A percentile compares a stretch with the other conserved stretches of the same genome.
phyloP scores from a whole-genome alignment of 805 yeast genomes.

The Wickerhamomyces subpelliculosus region DNA sequence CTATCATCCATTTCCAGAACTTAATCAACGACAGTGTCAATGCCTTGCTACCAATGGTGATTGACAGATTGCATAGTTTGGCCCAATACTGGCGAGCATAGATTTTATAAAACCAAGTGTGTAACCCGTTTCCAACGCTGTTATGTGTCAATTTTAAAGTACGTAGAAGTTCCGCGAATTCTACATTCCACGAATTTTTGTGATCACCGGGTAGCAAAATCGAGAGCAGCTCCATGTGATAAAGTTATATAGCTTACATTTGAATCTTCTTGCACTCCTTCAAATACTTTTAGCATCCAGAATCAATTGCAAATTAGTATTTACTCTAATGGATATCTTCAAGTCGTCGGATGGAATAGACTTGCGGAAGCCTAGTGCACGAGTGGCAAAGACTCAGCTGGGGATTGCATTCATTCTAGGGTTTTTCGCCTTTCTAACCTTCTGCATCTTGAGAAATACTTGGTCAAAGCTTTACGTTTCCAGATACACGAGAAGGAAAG shows the following conservation, averaged over 20 bases:
- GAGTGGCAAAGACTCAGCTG: conserved; percentile 75
- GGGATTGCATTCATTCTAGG: conserved; percentile 68
- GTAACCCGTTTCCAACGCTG: too few species aligned
- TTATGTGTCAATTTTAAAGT: too few species aligned
- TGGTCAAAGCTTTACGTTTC: conserved; percentile 87
- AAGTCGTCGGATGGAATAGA: conserved; percentile 8
- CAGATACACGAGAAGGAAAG: conserved; percentile 40
- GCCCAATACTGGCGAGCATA: conserved; percentile 98
- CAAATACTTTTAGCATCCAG: too few species aligned
- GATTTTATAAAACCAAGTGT: too few species aligned
- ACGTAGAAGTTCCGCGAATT: too few species aligned
- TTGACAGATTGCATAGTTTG: conserved; percentile 87
- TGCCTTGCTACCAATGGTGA: conserved; percentile 90
- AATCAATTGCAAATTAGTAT: too few species aligned
- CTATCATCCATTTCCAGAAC: conserved; percentile 89
- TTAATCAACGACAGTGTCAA: conserved; percentile 90
- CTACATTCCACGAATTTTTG: too few species aligned
- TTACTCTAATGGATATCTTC: conserved; percentile 1
- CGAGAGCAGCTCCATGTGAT: too few species aligned
- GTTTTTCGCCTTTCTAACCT: conserved; percentile 53
- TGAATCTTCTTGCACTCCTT: too few species aligned
- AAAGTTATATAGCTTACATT: too few species aligned
- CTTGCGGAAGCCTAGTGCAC: conserved; percentile 20
- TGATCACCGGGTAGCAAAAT: too few species aligned
- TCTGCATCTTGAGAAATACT: conserved; percentile 61